phyloP scores from a whole-genome alignment of 441 rosid genomes.

The Gossypium trilobum region DNA sequence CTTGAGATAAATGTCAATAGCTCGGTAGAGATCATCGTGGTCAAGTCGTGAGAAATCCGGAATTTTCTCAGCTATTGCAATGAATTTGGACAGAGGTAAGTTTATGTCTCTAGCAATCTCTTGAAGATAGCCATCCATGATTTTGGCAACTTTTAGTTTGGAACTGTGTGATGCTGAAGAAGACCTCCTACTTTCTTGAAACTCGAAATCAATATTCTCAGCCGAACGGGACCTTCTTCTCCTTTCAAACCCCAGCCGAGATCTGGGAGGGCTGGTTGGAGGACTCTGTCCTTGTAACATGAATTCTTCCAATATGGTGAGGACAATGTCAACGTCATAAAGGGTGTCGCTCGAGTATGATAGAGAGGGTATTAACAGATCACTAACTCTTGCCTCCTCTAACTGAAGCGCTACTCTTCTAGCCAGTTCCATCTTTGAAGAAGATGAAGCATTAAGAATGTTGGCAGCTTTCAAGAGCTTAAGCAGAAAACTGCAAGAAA shows the following conservation, averaged over 20 bases:
- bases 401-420: slow-evolving; percentile 48
- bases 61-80: slow-evolving; percentile 40
- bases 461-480: slow-evolving; percentile 46
- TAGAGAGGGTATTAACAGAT: slow-evolving; percentile 47
- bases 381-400: slow-evolving; percentile 52
- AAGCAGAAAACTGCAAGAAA: slow-evolving; percentile 53
- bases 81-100: slow-evolving; percentile 44
- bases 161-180: slow-evolving; percentile 58
- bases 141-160: slow-evolving; percentile 54
- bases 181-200: slow-evolving; percentile 70
- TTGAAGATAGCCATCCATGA: slow-evolving; percentile 55
- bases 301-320: slow-evolving; percentile 49
- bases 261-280: slow-evolving; percentile 54
- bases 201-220: slow-evolving; percentile 64
- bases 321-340: slow-evolving; percentile 53
- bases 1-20: slow-evolving; percentile 59
- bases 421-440: slow-evolving; percentile 53
- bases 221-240: slow-evolving; percentile 86
- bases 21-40: slow-evolving; percentile 59
- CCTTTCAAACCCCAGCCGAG: slow-evolving; percentile 51
- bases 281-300: slow-evolving; percentile 56
- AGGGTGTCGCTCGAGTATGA: slow-evolving; percentile 29
- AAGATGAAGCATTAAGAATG: slow-evolving; percentile 32
- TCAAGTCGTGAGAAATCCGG: slow-evolving; percentile 47
- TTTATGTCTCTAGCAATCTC: slow-evolving; percentile 48